Base-by-base conservation (phyloP, 176 grass and related monocot species). In the Lolium rigidum region DNA sequence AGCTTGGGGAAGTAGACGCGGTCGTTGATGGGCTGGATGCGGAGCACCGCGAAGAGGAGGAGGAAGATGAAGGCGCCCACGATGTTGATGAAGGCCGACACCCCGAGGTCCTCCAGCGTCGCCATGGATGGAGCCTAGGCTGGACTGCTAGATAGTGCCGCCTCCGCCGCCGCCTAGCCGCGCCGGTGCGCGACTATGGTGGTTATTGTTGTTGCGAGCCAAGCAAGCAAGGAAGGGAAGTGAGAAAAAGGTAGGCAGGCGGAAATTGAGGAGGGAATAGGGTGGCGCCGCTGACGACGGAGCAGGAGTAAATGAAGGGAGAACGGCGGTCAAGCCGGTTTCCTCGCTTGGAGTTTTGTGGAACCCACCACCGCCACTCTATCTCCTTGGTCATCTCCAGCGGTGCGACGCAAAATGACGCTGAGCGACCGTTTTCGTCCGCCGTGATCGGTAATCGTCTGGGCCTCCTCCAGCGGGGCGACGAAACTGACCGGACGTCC, bases 31-130 rank as follows among this genome's bases (percentile, higher is more conserved):
- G 96, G 96, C 86, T 95, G 96, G 79, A 98, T 92, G 84, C 96
- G 92, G 79, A 98, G 79, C 1, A 94, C 43, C 31, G 96, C 96
- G 82, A 98, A 98, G 68, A 98, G 93, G 51, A 98, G 22, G 5
- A 98, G 93, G 90, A 98, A 98, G 16, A 91, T 93, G 58, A 98
- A 89, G 38, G 91, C 90, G 85, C 91, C 2, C 0, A 94, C 25
- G 54, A 98, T 94, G 92, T 98, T 98, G 90, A 98, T 95, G 86
- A 98, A 94, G 47, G 96, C 96, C 13, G 96, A 98, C 9, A 98
- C 96, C 8, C 90, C 96, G 10, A 98, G 87, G 94, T 98, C 93
- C 90, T 89, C 31, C 25, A 98, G 39, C 64, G 88, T 91, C 83
- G 96, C 96, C 96, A 98, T 98, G 68, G 75, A 15, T 3, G 26